Conservation (phyloP, 345 rosid genomes). For the Brassica incana region DNA sequence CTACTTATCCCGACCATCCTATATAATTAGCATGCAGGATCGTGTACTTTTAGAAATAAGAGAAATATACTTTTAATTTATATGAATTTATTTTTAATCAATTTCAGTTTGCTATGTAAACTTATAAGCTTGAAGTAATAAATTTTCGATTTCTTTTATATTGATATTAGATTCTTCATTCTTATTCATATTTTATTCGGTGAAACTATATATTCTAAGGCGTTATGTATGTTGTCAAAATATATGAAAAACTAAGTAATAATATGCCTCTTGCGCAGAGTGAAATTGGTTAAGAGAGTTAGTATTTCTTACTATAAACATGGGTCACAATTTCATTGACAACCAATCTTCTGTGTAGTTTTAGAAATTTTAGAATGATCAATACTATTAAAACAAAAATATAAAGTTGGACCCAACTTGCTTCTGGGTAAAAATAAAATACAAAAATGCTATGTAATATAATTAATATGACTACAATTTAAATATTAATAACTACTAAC, state of each 20-base stretch:
- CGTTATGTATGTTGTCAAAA: neutral
- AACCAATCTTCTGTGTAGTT: no score
- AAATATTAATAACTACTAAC: no score
- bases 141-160: neutral
- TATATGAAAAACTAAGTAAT: neutral
- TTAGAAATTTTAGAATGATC: no score
- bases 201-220: neutral
- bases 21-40: neutral
- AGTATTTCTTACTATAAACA: no score
- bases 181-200: neutral
- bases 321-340: no score
- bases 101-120: neutral
- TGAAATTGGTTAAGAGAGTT: no score
- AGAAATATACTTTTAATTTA: neutral
- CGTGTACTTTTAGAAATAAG: neutral
- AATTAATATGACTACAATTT: no score
- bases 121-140: neutral
- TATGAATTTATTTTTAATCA: neutral
- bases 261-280: no score
- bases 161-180: neutral
- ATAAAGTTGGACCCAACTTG: no score
- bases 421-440: no score
- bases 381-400: no score
- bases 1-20: neutral
- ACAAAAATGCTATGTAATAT: no score